Conservation (phyloP, 2,329 filamentous ascomycete genomes). For the Rhynchosporium secalis region DNA sequence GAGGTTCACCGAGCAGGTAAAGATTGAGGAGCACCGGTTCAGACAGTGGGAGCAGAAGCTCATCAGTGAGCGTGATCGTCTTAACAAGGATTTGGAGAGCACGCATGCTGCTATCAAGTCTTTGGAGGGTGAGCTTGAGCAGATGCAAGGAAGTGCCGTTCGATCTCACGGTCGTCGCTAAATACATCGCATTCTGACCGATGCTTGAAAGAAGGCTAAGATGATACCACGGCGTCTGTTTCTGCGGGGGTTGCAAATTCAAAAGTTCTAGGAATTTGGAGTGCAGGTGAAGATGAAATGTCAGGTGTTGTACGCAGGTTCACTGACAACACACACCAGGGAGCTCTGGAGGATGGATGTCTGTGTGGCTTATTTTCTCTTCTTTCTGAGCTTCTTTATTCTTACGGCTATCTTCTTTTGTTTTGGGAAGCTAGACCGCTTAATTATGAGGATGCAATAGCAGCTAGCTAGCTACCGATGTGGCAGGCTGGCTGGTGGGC, state of each 20-base stretch:
- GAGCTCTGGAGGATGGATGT: background rate
- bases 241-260: background rate
- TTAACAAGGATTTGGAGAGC: slow-evolving; percentile 99
- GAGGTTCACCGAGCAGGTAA: slow-evolving; percentile 99
- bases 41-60: slow-evolving; percentile 99
- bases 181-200: slow-evolving; percentile 13
- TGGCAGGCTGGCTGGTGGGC: slow-evolving; percentile 21
- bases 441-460: slow-evolving; percentile 27
- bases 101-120: slow-evolving; percentile 94
- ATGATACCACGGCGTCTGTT: slow-evolving; percentile 12
- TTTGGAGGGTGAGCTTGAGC: slow-evolving; percentile 88
- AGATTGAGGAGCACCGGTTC: slow-evolving; percentile 99
- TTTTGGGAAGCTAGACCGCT: slow-evolving; percentile 29
- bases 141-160: slow-evolving; percentile 85
- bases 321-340: slow-evolving; percentile 28
- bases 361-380: slow-evolving; percentile 24
- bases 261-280: slow-evolving; percentile 23
- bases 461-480: slow-evolving; percentile 17
- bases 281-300: slow-evolving; percentile 11
- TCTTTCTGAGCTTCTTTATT: slow-evolving; percentile 20
- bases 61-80: slow-evolving; percentile 94
- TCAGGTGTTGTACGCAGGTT: slow-evolving; percentile 35
- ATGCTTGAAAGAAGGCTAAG: slow-evolving; percentile 1
- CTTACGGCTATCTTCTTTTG: slow-evolving; percentile 20
- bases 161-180: slow-evolving; percentile 93